Evolutionary conservation across 1,284 basidiomycete genomes (phyloP), one percentile per base, ranked within the genome.

Genomic region (Ustilago hordei): DNA sequence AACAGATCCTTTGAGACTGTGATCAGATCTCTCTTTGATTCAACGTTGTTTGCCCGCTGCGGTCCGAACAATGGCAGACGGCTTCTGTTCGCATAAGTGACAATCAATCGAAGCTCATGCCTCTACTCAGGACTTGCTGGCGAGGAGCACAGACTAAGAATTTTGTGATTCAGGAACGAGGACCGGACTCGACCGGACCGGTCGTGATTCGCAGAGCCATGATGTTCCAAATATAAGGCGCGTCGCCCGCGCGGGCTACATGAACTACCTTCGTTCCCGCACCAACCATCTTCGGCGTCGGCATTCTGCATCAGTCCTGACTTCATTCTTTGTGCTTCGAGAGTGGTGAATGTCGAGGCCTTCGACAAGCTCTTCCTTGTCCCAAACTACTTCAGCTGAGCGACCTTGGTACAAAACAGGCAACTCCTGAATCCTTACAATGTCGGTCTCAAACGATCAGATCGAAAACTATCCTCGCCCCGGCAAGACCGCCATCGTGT

Each of bases 401-500:
- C 23, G 23, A n/a, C 13, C 5, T 45, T 19, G 43, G n/a, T 1
- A n/a, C 1, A 19, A 19, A 45, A 13, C 43, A 19, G 7, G n/a
- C n/a, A 7, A 9, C n/a, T 45, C 23, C n/a, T 12, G n/a, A 17
- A 19, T 45, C 43, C 19, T 8, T 19, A 45, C n/a, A 28, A 74
- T 74, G 71, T 62, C 71, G 12, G 63, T 60, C 5, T 28, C 53
- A 31, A n/a, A 45, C 7, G 72, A 75, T n/a, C 64, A 71, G 15
- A 60, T 68, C 55, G 75, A 74, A 1, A 66, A 53, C 66, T 80
- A 41, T 48, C 78, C 78, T 43, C 73, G 67, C 1, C 56, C 66
- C 11, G 77, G 77, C 34, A 80, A 80, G 72, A 80, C 78, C 5
- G 78, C 78, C 41, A 80, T 80, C 38, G 72, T 80, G 77, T 80